Base-by-base conservation (phyloP, 306 rosid genomes). In the Betula pendula region DNA sequence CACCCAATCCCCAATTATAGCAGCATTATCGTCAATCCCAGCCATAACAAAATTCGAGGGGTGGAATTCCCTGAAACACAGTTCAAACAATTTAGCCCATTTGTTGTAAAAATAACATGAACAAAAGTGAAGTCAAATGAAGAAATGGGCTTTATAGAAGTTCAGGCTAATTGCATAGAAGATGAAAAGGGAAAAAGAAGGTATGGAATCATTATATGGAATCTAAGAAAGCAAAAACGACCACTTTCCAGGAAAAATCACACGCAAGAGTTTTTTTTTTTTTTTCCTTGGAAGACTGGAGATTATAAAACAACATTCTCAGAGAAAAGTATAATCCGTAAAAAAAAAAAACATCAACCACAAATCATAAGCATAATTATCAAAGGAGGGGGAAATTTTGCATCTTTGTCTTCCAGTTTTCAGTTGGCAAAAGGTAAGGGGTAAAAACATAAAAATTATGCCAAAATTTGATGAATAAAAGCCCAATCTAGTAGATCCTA, bases 21-120 rank as follows among this genome's bases (percentile, higher is more conserved):
- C 87, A 75, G 87, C 81, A 74, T 86, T 92, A 35, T 92, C 97
- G 76, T 92, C 94, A 47, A 88, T 81, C 81, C 98, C 97, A 69
- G 91, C 93, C 98, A 91, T 94, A 65, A 66, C 70, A 35, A 66
- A 65, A 66, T 35, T 66, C 15, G 47, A n/a, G 70, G 48, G n/a
- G 40, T 48, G 55, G 33, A 16, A 13, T 69, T 52, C 83, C 73
- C 80, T 85, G 69, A 83, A 29, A 80, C 70, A 74, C 68, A 77
- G 80, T 52, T 70, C 82, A 73, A 48, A 56, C 50, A 19, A 35
- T 35, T 65, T 66, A 66, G 48, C 70, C 2, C 13, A 17, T 6
- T 66, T 38, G 17, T 38, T 35, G 25, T 8, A 40, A 66, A 1
- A 66, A 66, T 65, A 20, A 38, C 47, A 29, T 35, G 16, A 8